These are phyloP conservation scores for Cyberlindnera euphorbiiphila DNA, from an alignment of 805 yeast species.

Conservation along the genomic window DNA sequence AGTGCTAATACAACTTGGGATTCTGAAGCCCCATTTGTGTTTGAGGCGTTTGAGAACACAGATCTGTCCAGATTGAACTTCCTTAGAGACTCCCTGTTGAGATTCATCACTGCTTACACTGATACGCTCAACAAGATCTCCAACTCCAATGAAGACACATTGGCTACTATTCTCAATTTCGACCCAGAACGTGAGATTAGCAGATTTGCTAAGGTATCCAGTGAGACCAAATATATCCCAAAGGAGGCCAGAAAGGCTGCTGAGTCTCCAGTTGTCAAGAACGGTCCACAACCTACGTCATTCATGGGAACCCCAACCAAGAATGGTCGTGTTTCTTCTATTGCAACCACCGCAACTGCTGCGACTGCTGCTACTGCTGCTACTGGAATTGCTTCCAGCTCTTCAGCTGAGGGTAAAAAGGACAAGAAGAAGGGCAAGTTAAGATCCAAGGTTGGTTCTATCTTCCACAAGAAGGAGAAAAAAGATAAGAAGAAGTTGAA, in stretches of 20 bases:
- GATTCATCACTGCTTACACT: slow-evolving; percentile 56
- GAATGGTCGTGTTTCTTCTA: slow-evolving; percentile 18
- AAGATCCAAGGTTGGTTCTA: slow-evolving; percentile 71
- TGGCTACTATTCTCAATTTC: slow-evolving; percentile 62
- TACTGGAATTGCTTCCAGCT: slow-evolving; percentile 14
- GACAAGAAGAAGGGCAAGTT: slow-evolving; percentile 37
- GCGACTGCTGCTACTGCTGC: slow-evolving; percentile 9
- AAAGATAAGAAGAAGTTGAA: slow-evolving; percentile 30
- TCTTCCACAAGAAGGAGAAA: slow-evolving; percentile 61
- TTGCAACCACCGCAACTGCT: slow-evolving; percentile 22
- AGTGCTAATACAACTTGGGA: slow-evolving; percentile 64
- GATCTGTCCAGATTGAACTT: slow-evolving; percentile 60
- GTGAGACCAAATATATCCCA: slow-evolving; percentile 25
- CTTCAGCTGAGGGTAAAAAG: slow-evolving; percentile 14
- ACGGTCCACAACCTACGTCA: slow-evolving; percentile 1
- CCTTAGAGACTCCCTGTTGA: slow-evolving; percentile 62
- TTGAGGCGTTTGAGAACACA: slow-evolving; percentile 68
- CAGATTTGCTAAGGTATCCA: slow-evolving; percentile 46
- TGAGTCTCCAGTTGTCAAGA: slow-evolving; percentile 21
- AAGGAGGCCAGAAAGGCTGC: slow-evolving; percentile 29
- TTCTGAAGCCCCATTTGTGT: slow-evolving; percentile 69
- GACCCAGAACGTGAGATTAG: slow-evolving; percentile 57
- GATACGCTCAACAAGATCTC: slow-evolving; percentile 47
- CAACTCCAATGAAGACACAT: slow-evolving; percentile 54
- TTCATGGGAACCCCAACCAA: slow-evolving; percentile 4